Evolutionary conservation across 2,329 filamentous ascomycete species (phyloP), one percentile per base, ranked within the genome.

Genomic region (Acrocalymma vagum): DNA sequence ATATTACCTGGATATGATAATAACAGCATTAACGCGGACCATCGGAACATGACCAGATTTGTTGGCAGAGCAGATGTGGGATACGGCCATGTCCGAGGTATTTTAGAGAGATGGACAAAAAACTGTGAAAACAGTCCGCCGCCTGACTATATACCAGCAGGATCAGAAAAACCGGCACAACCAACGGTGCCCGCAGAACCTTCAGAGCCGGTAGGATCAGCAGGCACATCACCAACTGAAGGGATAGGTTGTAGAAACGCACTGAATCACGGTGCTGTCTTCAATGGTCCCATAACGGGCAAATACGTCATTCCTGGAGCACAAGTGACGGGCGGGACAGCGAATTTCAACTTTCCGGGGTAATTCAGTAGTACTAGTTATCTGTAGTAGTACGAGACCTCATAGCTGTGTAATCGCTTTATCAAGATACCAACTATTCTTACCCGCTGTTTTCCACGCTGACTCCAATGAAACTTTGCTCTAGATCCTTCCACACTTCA

Each of bases 1-100:
- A 31, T 41, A 35, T 22, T 45, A 23, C 29, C 20, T 30, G 36
- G 13, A 17, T 45, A 45, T 22, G 30, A 41, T n/a, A 45, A 41
- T 24, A 40, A 20, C 26, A 45, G 42, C 26, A 40, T 44, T 15
- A 14, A 38, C 17, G 40, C 40, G 21, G 20, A 44, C 18, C 28
- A 44, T 29, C 10, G 28, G 13, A 23, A 29, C 18, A 45, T 45
- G 30, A 40, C 29, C 6, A 40, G 41, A 24, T 40, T 41, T 23
- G 36, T 26, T 21, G 25, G 31, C 26, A 40, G 24, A 21, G 37
- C 24, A 28, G 36, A 45, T 32, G 29, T 18, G 13, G 29, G 30
- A 16, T 41, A 36, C 29, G 30, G 31, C 21, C 26, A 40, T 15
- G 37, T 45, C 29, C 24, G 24, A 25, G 27, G 42, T 5, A 26